Conservation (phyloP, 768 basidiomycete species). For the Dentipellis sp. region DNA sequence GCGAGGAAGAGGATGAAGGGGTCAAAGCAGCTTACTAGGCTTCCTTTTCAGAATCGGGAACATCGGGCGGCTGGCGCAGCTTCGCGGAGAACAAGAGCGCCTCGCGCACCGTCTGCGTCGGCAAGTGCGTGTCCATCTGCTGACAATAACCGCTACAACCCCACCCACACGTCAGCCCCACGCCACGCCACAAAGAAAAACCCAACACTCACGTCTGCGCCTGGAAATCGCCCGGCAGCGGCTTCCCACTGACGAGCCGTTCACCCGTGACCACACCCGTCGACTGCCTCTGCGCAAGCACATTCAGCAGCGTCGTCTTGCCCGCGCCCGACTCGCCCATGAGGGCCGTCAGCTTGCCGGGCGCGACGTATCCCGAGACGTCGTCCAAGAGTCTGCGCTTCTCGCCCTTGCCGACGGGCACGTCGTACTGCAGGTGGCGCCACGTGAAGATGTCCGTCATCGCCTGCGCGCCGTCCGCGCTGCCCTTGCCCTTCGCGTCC, state of each 20-base stretch:
- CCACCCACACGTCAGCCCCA: background rate
- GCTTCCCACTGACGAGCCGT: constrained; percentile 35
- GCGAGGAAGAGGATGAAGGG: background rate
- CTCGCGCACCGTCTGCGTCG: constrained; percentile 70
- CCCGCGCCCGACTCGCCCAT: constrained; percentile 60
- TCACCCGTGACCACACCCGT: constrained; percentile 32
- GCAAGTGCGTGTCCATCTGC: constrained; percentile 76
- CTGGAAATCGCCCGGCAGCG: constrained; percentile 39
- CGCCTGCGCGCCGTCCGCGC: background rate
- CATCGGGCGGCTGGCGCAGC: constrained; percentile 62
- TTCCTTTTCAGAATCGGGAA: constrained; percentile 63
- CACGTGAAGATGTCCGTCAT: constrained; percentile 70
- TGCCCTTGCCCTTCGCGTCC: background rate
- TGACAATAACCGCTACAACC: constrained; percentile 67
- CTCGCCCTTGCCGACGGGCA: constrained; percentile 39
- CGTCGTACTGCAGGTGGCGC: constrained; percentile 60
- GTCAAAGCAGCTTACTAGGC: constrained; percentile 45
- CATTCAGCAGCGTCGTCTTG: constrained; percentile 45
- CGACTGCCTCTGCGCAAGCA: constrained; percentile 29
- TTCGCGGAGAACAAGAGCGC: constrained; percentile 74
- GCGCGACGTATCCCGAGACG: constrained; percentile 72
- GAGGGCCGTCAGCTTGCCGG: constrained; percentile 70
- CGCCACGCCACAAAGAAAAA: constrained; percentile 28
- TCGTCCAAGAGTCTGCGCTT: constrained; percentile 50
- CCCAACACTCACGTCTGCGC: constrained; percentile 38